Conservation (phyloP, 176 grass and related monocot species). For the Pontederia crassipes region DNA sequence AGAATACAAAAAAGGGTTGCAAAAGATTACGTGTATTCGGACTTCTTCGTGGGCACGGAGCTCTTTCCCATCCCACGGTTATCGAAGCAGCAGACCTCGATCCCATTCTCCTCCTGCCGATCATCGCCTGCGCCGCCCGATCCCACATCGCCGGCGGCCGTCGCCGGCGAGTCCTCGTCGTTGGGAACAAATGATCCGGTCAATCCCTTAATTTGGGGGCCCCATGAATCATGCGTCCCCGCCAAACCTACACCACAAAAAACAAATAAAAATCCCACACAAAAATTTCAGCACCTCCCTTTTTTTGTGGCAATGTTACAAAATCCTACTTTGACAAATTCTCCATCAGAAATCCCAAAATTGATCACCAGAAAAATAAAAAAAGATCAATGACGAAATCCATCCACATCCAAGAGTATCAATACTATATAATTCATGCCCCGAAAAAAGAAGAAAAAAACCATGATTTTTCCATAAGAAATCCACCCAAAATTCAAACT, state of each 20-base stretch:
- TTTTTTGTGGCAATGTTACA: no score
- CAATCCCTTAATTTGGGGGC: slow-evolving; percentile 65
- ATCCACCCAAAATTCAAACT: no score
- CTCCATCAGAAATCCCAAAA: background rate
- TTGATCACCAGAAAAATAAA: background rate
- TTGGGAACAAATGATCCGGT: slow-evolving; percentile 29
- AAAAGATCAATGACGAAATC: background rate
- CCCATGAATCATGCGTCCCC: slow-evolving; percentile 60
- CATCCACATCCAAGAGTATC: background rate
- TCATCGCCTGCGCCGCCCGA: background rate
- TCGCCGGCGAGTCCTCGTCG: slow-evolving; percentile 37
- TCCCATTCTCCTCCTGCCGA: slow-evolving; percentile 25
- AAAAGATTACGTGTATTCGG: slow-evolving; percentile 47
- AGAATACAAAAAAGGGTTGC: background rate
- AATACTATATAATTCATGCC: background rate
- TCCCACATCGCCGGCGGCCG: background rate
- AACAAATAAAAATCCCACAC: background rate
- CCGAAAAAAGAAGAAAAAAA: no score
- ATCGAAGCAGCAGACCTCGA: slow-evolving; percentile 82
- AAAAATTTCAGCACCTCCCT: background rate
- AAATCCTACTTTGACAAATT: no score
- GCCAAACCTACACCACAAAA: slow-evolving; percentile 36
- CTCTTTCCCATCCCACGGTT: slow-evolving; percentile 68
- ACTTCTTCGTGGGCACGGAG: slow-evolving; percentile 42
- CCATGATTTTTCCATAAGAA: no score